These are phyloP conservation scores for Panus rudis DNA, from an alignment of 768 basidiomycete species.

Conservation along the genomic window DNA sequence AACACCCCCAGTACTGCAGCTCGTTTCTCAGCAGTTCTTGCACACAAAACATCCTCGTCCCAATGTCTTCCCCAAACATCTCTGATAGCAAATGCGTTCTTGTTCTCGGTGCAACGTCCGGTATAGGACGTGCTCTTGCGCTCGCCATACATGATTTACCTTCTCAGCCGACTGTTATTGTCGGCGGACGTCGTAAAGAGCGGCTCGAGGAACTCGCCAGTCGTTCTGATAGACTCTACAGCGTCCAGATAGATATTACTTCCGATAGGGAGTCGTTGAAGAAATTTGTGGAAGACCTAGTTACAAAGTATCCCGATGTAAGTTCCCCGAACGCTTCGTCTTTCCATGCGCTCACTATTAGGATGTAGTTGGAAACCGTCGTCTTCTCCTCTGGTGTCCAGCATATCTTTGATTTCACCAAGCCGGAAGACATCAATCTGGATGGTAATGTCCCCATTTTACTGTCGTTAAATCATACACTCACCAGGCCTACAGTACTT, in stretches of 20 bases:
- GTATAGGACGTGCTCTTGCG: slow-evolving; percentile 52
- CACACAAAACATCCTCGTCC: too few relatives aligned
- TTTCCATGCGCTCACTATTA: not conserved
- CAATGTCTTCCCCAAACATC: slow-evolving; percentile 29
- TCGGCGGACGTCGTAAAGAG: slow-evolving; percentile 44
- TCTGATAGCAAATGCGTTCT: slow-evolving; percentile 43
- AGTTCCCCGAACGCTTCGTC: slow-evolving; percentile 10
- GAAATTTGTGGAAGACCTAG: slow-evolving; percentile 32
- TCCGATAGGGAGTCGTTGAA: slow-evolving; percentile 32
- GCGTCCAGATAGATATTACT: slow-evolving; percentile 38
- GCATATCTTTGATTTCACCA: slow-evolving; percentile 39
- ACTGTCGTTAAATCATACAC: not conserved
- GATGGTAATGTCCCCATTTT: slow-evolving; percentile 26
- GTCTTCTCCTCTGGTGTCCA: slow-evolving; percentile 50
- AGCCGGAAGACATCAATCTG: slow-evolving; percentile 33
- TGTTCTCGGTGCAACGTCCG: slow-evolving; percentile 51
- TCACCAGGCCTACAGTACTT: slow-evolving; percentile 25
- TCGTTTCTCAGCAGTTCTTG: too few relatives aligned
- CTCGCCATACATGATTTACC: slow-evolving; percentile 40
- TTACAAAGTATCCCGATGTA: slow-evolving; percentile 45
- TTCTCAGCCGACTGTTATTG: slow-evolving; percentile 43
- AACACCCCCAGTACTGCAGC: too few relatives aligned
- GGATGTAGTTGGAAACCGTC: slow-evolving; percentile 46
- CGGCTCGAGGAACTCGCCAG: slow-evolving; percentile 42
- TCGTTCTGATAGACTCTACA: slow-evolving; percentile 29